Evolutionary conservation across 1,139 yeast genomes (phyloP), one percentile per base, ranked within the genome.

Genomic region (Kurtzmaniella natalensis): DNA sequence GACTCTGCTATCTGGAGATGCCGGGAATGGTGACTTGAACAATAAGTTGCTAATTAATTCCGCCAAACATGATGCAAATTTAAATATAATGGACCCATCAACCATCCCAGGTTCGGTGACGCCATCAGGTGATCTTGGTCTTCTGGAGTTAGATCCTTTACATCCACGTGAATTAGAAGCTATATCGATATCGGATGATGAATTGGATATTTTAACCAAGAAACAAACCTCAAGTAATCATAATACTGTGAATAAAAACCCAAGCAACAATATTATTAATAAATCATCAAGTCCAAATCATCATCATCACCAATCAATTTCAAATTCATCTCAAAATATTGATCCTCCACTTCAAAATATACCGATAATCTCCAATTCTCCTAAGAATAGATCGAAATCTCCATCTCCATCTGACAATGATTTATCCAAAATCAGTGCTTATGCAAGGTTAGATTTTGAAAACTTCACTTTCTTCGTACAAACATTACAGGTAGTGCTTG

Each of bases 391-490:
- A 5, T 22, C 32, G 8, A 22, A 6, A 10, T n/a, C 23, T 9
- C n/a, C 15, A 3, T n/a, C n/a, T n/a, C 30, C 21, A 10, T 17
- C 21, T 2, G 55, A 53, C 9, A 55, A 55, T 18, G 56, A 53
- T 19, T 40, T 37, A 16, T 56, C 86, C 5, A 72, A 78, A 39
- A 86, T 92, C 9, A 83, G 89, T 7, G 98, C 98, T 1, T 92
- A 92, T 55, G 98, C 98, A 2, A 72, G 96, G 45, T 63, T 92
- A 28, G 97, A 92, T 55, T 92, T 92, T 57, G 95, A 86, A 41
- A 80, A 87, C 44, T 89, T 82, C 55, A 87, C 95, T 3, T 92
- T 94, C 57, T 92, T 88, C 49, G 96, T 92, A 3, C 98, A 92
- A 59, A 92, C 98, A 1, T 70, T 92, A 48, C 97, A 92, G 55